Conservation (phyloP, 108 stramenopile genomes). For the Skeletonema costatum region DNA sequence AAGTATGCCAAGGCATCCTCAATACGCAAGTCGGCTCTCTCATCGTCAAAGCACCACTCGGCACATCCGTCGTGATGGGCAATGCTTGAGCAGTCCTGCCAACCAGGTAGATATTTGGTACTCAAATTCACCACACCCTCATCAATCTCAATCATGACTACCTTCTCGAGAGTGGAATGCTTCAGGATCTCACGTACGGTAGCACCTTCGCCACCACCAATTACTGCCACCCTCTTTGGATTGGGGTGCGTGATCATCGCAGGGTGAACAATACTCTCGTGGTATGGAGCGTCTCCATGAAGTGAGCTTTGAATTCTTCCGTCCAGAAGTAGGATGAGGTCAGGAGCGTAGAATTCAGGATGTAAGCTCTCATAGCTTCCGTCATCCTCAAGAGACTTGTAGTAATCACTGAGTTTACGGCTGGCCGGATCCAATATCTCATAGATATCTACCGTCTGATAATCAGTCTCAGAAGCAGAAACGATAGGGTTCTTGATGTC, state of each 20-base stretch:
- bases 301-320: constrained; percentile 59
- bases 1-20: constrained; percentile 74
- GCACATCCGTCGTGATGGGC: constrained; percentile 69
- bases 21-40: constrained; percentile 30
- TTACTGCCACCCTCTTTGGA: constrained; percentile 70
- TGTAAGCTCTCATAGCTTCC: constrained; percentile 27
- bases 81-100: constrained; percentile 34
- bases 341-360: constrained; percentile 42
- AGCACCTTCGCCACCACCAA: constrained; percentile 86
- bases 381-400: constrained; percentile 12
- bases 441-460: constrained; percentile 30
- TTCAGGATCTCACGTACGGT: constrained; percentile 84
- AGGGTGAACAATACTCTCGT: constrained; percentile 94
- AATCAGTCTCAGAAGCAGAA: constrained; percentile 42
- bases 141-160: constrained; percentile 60
- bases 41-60: constrained; percentile 72
- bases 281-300: constrained; percentile 57
- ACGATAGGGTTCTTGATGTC: constrained; percentile 22
- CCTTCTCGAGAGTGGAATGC: constrained; percentile 75
- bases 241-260: constrained; percentile 88
- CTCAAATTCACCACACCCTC: constrained; percentile 47
- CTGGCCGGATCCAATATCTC: constrained; percentile 11
- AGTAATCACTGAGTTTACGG: not conserved
- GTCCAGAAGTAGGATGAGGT: constrained; percentile 63
- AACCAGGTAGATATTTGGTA: constrained; percentile 27